Evolutionary conservation across 2,329 filamentous ascomycete species (phyloP).

Genomic region (Scedosporium minutisporum): DNA sequence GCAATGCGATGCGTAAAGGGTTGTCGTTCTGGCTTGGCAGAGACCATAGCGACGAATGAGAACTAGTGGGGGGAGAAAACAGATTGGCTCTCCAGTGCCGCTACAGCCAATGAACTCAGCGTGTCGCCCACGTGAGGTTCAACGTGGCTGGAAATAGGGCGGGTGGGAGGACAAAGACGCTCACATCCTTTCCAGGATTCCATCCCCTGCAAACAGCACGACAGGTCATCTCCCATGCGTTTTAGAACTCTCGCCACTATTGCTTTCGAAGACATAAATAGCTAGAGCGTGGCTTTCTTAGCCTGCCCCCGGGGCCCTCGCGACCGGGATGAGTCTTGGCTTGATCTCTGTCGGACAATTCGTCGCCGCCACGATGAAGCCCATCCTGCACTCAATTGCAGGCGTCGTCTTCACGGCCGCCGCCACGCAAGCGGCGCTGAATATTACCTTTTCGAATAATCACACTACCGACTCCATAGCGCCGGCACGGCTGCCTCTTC

Average conservation of each 20-base stretch:
- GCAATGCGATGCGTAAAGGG: not conserved
- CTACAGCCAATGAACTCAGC: not conserved
- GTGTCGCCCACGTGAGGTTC: not conserved
- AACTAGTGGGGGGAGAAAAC: not conserved
- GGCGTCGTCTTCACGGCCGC: not conserved
- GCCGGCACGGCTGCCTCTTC: conserved; percentile 23
- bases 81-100: not conserved
- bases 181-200: no score
- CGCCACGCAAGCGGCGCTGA: conserved; percentile 13
- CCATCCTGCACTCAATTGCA: not conserved
- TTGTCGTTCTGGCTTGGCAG: not conserved
- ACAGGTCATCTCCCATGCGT: no score
- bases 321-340: not conserved
- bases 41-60: not conserved
- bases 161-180: no score
- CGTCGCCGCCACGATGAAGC: conserved; percentile 1
- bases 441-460: conserved; percentile 20
- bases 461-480: conserved; percentile 20
- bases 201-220: no score
- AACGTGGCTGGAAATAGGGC: no score
- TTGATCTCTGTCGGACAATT: not conserved
- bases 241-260: not conserved
- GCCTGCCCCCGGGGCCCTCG: not conserved
- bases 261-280: not conserved
- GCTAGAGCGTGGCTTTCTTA: not conserved